Evolutionary conservation across 139 green algal genomes (phyloP).

Genomic region (Tetraselmis chui): DNA sequence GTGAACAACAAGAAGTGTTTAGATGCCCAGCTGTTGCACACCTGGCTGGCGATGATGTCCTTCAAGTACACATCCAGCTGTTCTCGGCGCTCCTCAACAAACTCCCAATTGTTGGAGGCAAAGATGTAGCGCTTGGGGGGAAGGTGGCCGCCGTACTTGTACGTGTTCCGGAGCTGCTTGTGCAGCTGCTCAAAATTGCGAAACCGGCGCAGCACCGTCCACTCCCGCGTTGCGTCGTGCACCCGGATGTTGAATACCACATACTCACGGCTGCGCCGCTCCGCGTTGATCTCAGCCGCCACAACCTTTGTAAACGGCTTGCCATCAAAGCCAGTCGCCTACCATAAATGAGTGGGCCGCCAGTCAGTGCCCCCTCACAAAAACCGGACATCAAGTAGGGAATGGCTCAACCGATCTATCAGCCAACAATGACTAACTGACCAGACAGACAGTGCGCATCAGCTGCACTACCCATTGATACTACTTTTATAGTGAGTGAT

Average conservation of each 20-base stretch:
- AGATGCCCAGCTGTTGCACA: no score
- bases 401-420: no score
- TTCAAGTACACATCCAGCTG: slow-evolving; percentile 53
- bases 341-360: no score
- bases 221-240: slow-evolving; percentile 43
- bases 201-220: slow-evolving; percentile 59
- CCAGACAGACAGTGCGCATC: no score
- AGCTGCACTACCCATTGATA: no score
- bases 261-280: slow-evolving; percentile 35
- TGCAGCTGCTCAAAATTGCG: slow-evolving; percentile 70
- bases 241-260: slow-evolving; percentile 64
- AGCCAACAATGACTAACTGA: no score
- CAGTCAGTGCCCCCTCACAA: no score
- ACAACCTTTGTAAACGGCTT: slow-evolving; percentile 29
- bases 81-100: slow-evolving; percentile 44
- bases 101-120: slow-evolving; percentile 40
- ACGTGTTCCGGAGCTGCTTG: slow-evolving; percentile 31
- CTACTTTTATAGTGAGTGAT: no score
- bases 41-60: background rate
- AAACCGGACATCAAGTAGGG: no score
- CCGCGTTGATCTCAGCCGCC: slow-evolving; percentile 42
- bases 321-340: background rate
- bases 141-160: slow-evolving; percentile 31
- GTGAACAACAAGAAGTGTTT: no score
- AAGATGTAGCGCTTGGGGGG: slow-evolving; percentile 59